Percentiles rank a stretch among this genome's conserved stretches.
Evolutionary conservation across 2,329 filamentous ascomycete species (phyloP).

Genomic region (Alternaria viburni): DNA sequence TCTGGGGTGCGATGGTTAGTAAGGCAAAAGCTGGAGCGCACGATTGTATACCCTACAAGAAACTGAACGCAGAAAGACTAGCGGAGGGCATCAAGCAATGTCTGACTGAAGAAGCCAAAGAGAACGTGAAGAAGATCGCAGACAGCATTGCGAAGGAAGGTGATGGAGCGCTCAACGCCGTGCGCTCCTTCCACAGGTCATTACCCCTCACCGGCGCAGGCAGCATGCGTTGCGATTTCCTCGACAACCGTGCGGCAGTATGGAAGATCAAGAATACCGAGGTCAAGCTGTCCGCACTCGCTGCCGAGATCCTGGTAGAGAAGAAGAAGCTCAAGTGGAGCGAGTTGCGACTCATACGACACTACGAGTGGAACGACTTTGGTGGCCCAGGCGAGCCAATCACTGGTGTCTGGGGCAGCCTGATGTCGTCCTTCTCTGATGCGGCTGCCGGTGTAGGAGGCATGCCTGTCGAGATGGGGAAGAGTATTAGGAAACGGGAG

Average conservation of each 20-base stretch:
- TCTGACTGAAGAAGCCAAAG: slow-evolving; percentile 65
- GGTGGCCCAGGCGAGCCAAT: slow-evolving; percentile 76
- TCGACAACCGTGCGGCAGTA: slow-evolving; percentile 67
- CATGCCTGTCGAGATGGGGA: slow-evolving; percentile 67
- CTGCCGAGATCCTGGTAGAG: slow-evolving; percentile 69
- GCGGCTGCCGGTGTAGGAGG: slow-evolving; percentile 68
- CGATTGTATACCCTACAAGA: slow-evolving; percentile 70
- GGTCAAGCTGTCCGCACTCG: slow-evolving; percentile 66
- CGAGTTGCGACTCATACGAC: slow-evolving; percentile 67
- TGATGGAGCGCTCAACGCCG: slow-evolving; percentile 73
- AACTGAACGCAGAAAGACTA: slow-evolving; percentile 67
- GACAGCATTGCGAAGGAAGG: slow-evolving; percentile 66
- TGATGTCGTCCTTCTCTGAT: slow-evolving; percentile 65
- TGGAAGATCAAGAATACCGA: slow-evolving; percentile 70
- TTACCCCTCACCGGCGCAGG: slow-evolving; percentile 55
- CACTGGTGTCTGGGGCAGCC: slow-evolving; percentile 67
- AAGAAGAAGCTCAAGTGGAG: slow-evolving; percentile 68
- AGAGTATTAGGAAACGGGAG: slow-evolving; percentile 62
- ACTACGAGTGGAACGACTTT: slow-evolving; percentile 78
- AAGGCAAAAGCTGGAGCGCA: slow-evolving; percentile 68
- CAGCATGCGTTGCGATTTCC: slow-evolving; percentile 69
- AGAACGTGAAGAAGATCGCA: slow-evolving; percentile 66
- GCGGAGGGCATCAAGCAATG: slow-evolving; percentile 74
- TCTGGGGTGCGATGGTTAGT: slow-evolving; percentile 75
- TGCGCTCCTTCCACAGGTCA: slow-evolving; percentile 69